Conservation (phyloP, 2,329 filamentous ascomycete genomes). For the Cordyceps cateniannulata region DNA sequence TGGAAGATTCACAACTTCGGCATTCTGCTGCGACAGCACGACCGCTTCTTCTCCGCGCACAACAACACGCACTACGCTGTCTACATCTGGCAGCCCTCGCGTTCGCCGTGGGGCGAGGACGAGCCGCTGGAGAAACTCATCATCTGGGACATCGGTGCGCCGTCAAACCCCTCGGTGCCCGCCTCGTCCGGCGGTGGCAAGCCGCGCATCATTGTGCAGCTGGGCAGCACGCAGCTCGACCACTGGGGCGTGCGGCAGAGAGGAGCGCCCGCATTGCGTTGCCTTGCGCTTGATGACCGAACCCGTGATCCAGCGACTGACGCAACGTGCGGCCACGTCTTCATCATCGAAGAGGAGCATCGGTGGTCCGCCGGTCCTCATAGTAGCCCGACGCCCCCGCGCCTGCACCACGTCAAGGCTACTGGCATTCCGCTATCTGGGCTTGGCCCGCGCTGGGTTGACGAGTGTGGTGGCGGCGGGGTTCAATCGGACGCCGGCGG, state of each 20-base stretch:
- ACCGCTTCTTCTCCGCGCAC: slow-evolving; percentile 58
- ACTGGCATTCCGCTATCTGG: slow-evolving; percentile 49
- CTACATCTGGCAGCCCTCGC: slow-evolving; percentile 56
- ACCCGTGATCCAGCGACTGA: slow-evolving; percentile 29
- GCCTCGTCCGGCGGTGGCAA: slow-evolving; percentile 20
- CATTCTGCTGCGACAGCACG: slow-evolving; percentile 45
- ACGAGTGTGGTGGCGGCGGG: slow-evolving; percentile 32
- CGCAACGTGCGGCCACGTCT: slow-evolving; percentile 33
- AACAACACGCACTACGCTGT: slow-evolving; percentile 53
- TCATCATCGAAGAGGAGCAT: slow-evolving; percentile 51
- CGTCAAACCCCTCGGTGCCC: slow-evolving; percentile 23
- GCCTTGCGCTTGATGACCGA: slow-evolving; percentile 41
- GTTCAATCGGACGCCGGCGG: slow-evolving; percentile 19
- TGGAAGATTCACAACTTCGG: slow-evolving; percentile 56
- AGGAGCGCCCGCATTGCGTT: slow-evolving; percentile 41
- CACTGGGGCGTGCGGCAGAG: slow-evolving; percentile 48
- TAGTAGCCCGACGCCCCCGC: slow-evolving; percentile 31
- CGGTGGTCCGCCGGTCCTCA: slow-evolving; percentile 42
- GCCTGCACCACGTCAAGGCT: slow-evolving; percentile 38
- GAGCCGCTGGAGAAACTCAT: slow-evolving; percentile 51
- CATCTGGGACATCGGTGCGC: slow-evolving; percentile 51
- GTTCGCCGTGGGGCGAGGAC: slow-evolving; percentile 48
- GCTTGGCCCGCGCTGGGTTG: slow-evolving; percentile 42
- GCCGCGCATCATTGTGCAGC: slow-evolving; percentile 41
- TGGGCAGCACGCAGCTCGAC: slow-evolving; percentile 45